These are phyloP conservation scores for Parafenestella ontariensis DNA, from an alignment of 2,329 filamentous ascomycete genomes.

Conservation along the genomic window DNA sequence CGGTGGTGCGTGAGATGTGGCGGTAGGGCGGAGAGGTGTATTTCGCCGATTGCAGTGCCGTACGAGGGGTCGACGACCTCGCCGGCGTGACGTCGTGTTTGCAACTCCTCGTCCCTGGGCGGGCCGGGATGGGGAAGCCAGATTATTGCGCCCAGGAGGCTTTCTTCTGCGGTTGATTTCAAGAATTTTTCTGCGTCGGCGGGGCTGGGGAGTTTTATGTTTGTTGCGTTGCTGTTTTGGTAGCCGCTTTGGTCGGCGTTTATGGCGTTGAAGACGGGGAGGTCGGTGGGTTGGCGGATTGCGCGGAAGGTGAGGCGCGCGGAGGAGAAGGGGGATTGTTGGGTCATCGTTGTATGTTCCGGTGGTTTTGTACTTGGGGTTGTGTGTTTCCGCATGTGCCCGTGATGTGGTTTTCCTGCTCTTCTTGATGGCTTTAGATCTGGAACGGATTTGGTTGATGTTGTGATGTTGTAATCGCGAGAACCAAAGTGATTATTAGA, in stretches of 20 bases:
- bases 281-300: slow-evolving; percentile 26
- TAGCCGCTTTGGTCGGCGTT: slow-evolving; percentile 32
- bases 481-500: too few species aligned
- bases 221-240: slow-evolving; percentile 33
- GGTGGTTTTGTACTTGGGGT: not conserved
- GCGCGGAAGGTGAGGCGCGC: slow-evolving; percentile 34
- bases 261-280: slow-evolving; percentile 32
- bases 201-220: slow-evolving; percentile 24
- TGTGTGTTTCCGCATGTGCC: too few species aligned
- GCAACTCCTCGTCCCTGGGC: not conserved
- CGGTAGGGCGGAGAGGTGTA: slow-evolving; percentile 13
- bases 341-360: not conserved
- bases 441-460: not conserved
- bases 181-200: slow-evolving; percentile 23
- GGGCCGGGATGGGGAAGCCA: slow-evolving; percentile 16
- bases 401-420: too few species aligned
- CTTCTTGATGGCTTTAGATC: too few species aligned
- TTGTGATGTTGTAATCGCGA: too few species aligned
- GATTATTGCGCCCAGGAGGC: slow-evolving; percentile 32
- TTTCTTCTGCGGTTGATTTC: slow-evolving; percentile 23
- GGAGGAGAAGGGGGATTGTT: slow-evolving; percentile 18
- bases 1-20: slow-evolving; percentile 49
- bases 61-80: not conserved
- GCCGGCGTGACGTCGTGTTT: not conserved
- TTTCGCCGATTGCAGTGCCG: slow-evolving; percentile 19